Conservation (phyloP, 768 basidiomycete species). For the Ramaria rubella region DNA sequence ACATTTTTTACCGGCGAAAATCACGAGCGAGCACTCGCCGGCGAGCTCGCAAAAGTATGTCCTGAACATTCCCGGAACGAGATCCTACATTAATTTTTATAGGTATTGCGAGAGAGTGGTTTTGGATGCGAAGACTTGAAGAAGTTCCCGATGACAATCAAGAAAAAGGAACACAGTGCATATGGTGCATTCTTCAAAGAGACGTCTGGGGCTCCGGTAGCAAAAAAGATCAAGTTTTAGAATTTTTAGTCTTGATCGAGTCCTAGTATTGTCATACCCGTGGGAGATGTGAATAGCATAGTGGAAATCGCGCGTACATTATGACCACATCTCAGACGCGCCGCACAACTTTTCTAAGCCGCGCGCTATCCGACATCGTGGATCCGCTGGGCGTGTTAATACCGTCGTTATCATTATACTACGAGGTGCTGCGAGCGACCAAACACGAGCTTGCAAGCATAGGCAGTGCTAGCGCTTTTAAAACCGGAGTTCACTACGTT, state of each 20-base stretch:
- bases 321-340: not conserved
- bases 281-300: not conserved
- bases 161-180: conserved; percentile 87
- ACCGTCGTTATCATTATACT: too few species aligned
- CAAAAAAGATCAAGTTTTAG: conserved; percentile 76
- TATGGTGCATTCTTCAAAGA: conserved; percentile 81
- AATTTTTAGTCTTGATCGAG: not conserved
- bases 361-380: too few species aligned
- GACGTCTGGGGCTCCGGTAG: conserved; percentile 49
- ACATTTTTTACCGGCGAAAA: conserved; percentile 95
- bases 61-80: not conserved
- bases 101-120: conserved; percentile 83
- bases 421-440: not conserved
- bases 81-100: conserved; percentile 13
- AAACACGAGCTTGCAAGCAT: not conserved
- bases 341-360: too few species aligned
- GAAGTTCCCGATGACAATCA: conserved; percentile 93
- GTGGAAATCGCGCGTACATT: not conserved
- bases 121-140: conserved; percentile 71
- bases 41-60: conserved; percentile 64
- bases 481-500: not conserved
- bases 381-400: too few species aligned
- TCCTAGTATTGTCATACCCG: not conserved
- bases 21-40: conserved; percentile 81
- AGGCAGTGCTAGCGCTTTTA: conserved; percentile 5